These are phyloP conservation scores for Ciborinia camelliae DNA, from an alignment of 2,329 filamentous ascomycete species.

Conservation along the genomic window DNA sequence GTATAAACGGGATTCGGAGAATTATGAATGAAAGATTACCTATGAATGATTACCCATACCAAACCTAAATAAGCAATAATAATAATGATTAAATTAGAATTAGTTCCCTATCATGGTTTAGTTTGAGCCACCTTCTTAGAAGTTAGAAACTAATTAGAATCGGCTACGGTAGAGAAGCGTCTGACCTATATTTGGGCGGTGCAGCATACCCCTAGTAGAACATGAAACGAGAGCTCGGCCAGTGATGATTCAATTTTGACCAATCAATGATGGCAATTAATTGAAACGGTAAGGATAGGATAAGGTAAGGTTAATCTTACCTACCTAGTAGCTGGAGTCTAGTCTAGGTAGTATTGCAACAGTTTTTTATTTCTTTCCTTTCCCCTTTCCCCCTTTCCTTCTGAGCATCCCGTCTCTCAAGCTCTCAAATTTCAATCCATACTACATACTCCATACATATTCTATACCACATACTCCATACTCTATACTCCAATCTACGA, in stretches of 20 bases:
- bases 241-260: background rate
- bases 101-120: background rate
- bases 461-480: no score
- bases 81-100: background rate
- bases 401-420: background rate
- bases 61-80: no score
- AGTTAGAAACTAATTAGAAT: background rate
- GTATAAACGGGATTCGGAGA: conserved; percentile 1
- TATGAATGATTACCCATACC: no score
- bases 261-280: conserved; percentile 9
- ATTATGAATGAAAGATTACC: background rate
- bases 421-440: background rate
- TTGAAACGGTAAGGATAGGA: background rate
- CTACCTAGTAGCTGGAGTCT: no score
- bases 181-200: conserved; percentile 7
- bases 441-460: no score
- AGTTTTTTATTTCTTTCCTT: background rate
- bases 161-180: no score
- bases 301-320: no score
- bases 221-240: conserved; percentile 17
- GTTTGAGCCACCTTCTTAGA: background rate
- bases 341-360: no score
- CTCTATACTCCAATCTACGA: no score
- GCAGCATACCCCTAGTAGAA: conserved; percentile 17
- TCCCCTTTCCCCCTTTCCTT: background rate